Evolutionary conservation across 306 rosid genomes (phyloP).

Genomic region (Cicer bijugum): DNA sequence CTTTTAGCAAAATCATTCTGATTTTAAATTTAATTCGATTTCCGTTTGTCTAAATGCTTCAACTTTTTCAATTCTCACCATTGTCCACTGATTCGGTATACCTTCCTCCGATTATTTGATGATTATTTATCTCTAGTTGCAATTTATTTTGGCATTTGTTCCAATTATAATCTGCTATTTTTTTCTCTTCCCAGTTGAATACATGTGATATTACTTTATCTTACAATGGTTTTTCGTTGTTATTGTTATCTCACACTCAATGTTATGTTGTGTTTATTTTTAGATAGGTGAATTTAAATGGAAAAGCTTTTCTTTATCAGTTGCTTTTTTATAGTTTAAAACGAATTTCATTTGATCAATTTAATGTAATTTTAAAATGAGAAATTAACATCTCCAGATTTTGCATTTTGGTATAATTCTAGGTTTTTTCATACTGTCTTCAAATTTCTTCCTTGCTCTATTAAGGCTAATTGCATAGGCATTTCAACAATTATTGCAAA

Average conservation of each 20-base stretch:
- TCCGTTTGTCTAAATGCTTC: constrained; percentile 43
- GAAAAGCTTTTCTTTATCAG: constrained; percentile 32
- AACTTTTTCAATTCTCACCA: constrained; percentile 41
- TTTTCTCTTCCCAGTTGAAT: constrained; percentile 33
- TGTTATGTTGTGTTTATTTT: not conserved
- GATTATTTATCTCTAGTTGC: not conserved
- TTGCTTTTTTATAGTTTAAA: constrained; percentile 29
- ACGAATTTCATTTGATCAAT: constrained; percentile 38
- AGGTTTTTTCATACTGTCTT: not conserved
- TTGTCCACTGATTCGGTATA: constrained; percentile 51
- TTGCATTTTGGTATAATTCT: constrained; percentile 24
- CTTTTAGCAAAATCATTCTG: constrained; percentile 36
- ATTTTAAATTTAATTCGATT: constrained; percentile 33
- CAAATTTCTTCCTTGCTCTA: constrained; percentile 3
- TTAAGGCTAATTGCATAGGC: constrained; percentile 16
- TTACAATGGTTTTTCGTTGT: not conserved
- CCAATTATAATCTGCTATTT: constrained; percentile 1
- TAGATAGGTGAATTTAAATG: not conserved
- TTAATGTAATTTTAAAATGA: constrained; percentile 24
- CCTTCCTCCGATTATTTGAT: constrained; percentile 32
- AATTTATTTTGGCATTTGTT: constrained; percentile 37
- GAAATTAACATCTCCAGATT: not conserved
- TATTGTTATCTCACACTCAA: constrained; percentile 15
- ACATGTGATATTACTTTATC: constrained; percentile 35
- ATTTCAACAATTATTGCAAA: not conserved